Conservation (phyloP, 176 grass and related monocot genomes). For the Coix lacrymajobi region DNA sequence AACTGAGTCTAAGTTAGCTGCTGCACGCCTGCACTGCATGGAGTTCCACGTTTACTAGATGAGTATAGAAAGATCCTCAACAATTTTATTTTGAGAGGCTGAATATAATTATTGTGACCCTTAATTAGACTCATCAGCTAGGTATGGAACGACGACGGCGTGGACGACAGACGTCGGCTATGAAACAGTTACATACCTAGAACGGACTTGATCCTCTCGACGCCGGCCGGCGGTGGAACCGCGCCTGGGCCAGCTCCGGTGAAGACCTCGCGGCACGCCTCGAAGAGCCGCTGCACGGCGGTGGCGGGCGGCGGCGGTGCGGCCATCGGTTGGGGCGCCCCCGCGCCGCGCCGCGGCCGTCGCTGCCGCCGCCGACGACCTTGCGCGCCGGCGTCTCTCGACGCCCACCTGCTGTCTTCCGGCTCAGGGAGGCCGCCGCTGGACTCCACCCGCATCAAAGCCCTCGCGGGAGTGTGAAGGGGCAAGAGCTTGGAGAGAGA, state of each 20-base stretch:
- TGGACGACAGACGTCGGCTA: neutral
- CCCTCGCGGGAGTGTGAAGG: neutral
- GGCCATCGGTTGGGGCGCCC: neutral
- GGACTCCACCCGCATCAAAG: constrained; percentile 18
- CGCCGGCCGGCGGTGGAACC: neutral
- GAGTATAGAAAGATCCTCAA: neutral
- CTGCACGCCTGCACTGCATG: neutral
- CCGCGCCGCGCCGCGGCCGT: neutral
- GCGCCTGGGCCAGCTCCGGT: neutral
- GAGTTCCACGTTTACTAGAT: neutral
- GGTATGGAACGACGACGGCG: neutral
- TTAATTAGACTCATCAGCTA: no score
- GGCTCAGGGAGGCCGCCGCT: neutral
- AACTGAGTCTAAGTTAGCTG: neutral
- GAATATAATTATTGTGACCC: neutral
- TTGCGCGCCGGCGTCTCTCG: neutral
- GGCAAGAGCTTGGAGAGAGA: neutral
- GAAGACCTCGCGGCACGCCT: constrained; percentile 31
- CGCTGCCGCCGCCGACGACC: constrained; percentile 7
- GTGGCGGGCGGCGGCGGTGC: neutral
- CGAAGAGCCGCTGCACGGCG: constrained; percentile 23
- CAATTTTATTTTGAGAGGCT: neutral
- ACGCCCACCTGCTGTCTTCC: neutral
- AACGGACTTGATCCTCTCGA: constrained; percentile 30
- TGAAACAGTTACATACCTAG: constrained; percentile 17